A percentile compares a stretch with the other conserved stretches of the same genome.
phyloP scores from a whole-genome alignment of 2,329 filamentous ascomycete species.

The Aspergillus latus region DNA sequence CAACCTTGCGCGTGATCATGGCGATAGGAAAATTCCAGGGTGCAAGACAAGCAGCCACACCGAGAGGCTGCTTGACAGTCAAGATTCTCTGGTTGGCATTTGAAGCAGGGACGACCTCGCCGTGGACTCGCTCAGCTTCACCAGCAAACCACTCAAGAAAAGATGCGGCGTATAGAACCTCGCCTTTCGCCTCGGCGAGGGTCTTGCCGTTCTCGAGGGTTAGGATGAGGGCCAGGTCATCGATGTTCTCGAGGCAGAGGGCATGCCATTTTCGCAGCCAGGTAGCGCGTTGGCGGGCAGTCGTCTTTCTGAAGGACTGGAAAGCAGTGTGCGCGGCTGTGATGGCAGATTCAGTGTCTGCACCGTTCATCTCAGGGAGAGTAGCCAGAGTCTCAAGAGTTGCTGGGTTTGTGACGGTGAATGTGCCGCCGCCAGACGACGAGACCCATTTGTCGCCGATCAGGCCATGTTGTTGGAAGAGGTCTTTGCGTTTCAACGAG shows the following conservation, averaged over 20 bases:
- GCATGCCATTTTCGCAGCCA: constrained; percentile 56
- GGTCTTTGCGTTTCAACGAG: constrained; percentile 23
- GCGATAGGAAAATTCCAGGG: constrained; percentile 86
- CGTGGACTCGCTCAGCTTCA: constrained; percentile 51
- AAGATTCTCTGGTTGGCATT: constrained; percentile 58
- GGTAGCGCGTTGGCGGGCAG: constrained; percentile 6
- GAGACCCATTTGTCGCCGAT: constrained; percentile 18
- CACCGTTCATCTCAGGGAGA: constrained; percentile 9
- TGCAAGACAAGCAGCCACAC: constrained; percentile 78
- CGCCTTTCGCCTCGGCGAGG: constrained; percentile 50
- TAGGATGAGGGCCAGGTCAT: constrained; percentile 53
- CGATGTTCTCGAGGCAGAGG: constrained; percentile 54
- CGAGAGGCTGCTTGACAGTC: constrained; percentile 78
- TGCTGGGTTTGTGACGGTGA: constrained; percentile 13
- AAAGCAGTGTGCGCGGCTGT: constrained; percentile 7
- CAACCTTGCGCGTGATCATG: constrained; percentile 57
- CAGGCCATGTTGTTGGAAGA: constrained; percentile 27
- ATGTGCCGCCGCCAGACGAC: constrained; percentile 6
- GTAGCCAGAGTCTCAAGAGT: constrained; percentile 10
- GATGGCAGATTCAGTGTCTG: constrained; percentile 9
- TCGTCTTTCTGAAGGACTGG: constrained; percentile 3
- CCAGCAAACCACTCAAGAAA: constrained; percentile 56
- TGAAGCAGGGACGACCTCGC: constrained; percentile 62
- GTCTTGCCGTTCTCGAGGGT: constrained; percentile 64
- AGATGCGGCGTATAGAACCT: constrained; percentile 49